These are phyloP conservation scores for Dujonia santamariae DNA, from an alignment of 1,139 yeast genomes.

Conservation along the genomic window DNA sequence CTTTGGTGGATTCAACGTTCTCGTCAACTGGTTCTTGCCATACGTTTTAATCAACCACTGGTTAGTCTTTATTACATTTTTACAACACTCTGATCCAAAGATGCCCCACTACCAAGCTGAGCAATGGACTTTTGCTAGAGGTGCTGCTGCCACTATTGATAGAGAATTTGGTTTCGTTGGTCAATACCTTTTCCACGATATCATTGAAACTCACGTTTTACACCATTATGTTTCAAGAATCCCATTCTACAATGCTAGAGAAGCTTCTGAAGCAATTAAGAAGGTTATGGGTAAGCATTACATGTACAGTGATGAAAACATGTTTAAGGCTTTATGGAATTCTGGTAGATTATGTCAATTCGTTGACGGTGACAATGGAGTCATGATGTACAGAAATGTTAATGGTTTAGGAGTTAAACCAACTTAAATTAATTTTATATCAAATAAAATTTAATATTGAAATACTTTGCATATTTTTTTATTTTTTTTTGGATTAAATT, in stretches of 20 bases:
- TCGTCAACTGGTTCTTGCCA: conserved; percentile 54
- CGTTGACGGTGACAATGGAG: conserved; percentile 60
- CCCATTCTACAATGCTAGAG: conserved; percentile 62
- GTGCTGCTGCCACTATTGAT: conserved; percentile 66
- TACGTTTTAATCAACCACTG: conserved; percentile 60
- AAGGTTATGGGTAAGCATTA: conserved; percentile 61
- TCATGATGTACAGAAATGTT: conserved; percentile 56
- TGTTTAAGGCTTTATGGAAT: conserved; percentile 60
- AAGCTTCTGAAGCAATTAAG: conserved; percentile 55
- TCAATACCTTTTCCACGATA: conserved; percentile 57
- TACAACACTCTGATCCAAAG: conserved; percentile 57
- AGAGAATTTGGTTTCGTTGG: conserved; percentile 62
- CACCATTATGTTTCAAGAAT: conserved; percentile 63
- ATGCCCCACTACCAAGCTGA: conserved; percentile 57
- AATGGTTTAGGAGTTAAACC: conserved; percentile 44
- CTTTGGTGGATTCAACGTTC: conserved; percentile 46
- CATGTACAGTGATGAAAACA: conserved; percentile 49
- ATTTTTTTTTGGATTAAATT: no score
- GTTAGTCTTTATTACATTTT: conserved; percentile 59
- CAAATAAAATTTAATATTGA: no score
- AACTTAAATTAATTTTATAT: no score
- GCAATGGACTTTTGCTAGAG: conserved; percentile 64
- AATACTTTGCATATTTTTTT: no score
- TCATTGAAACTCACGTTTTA: conserved; percentile 61
- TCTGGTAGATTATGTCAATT: conserved; percentile 55